A percentile compares a stretch with the other conserved stretches of the same genome.
Evolutionary conservation across 441 rosid species (phyloP).

Genomic region (Aquilaria agallochum): DNA sequence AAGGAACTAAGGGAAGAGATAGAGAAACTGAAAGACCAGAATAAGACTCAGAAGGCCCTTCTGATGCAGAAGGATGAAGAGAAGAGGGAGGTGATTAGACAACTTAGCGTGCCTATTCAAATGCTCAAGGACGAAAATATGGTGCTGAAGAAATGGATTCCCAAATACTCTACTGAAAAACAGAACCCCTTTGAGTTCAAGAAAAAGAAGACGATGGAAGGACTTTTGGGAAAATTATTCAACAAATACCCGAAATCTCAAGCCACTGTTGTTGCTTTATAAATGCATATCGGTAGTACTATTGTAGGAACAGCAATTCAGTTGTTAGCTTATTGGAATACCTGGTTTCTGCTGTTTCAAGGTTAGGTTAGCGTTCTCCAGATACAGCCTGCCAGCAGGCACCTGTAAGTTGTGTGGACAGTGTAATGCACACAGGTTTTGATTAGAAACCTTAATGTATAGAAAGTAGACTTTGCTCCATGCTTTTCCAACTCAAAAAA

Average conservation of each 20-base stretch:
- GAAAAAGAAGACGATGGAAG: slow-evolving; percentile 24
- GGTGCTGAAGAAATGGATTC: slow-evolving; percentile 34
- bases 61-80: slow-evolving; percentile 76
- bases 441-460: no score
- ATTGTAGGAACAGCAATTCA: slow-evolving; percentile 8
- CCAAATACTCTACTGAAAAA: slow-evolving; percentile 28
- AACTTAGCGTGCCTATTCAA: slow-evolving; percentile 51
- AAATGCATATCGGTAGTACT: no score
- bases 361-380: no score
- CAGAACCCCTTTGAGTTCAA: slow-evolving; percentile 28
- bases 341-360: no score
- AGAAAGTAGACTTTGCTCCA: no score
- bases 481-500: no score
- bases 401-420: no score
- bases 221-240: slow-evolving; percentile 40
- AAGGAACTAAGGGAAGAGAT: slow-evolving; percentile 39
- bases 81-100: slow-evolving; percentile 76
- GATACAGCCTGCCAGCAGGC: no score
- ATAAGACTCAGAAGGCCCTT: slow-evolving; percentile 33
- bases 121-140: slow-evolving; percentile 55
- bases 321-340: not conserved
- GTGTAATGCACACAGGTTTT: no score
- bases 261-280: slow-evolving; percentile 24
- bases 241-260: slow-evolving; percentile 20
- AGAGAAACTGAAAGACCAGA: slow-evolving; percentile 38